Evolutionary conservation across 257 asterid species (phyloP), one percentile per base, ranked within the genome.

Genomic region (Nicotiana attenuata): DNA sequence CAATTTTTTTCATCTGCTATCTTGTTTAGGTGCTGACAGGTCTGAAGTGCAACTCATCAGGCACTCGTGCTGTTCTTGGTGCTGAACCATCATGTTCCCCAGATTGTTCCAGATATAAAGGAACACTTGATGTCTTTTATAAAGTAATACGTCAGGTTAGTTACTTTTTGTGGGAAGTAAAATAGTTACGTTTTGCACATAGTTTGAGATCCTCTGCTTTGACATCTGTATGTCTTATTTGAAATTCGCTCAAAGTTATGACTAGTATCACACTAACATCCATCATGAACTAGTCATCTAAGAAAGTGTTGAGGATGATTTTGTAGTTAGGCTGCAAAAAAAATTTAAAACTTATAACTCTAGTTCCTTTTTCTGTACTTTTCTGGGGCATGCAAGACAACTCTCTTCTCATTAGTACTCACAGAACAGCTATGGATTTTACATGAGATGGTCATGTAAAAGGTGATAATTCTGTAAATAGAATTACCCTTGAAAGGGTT

Each of bases 91-190:
- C 87, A 20, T 86, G 93, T 86, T 80, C 92, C 38, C 82, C 92
- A 13, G 92, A 90, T 45, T 85, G 89, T 85, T 80, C 84, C 55
- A 92, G 90, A n/a, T 94, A 93, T 83, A 91, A 87, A 85, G 93
- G 98, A 85, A 92, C 98, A 7, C 57, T 90, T 75, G 98, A 94
- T 89, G 93, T 94, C 63, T 86, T 94, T 56, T 83, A 83, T 85
- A 94, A 91, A 91, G 89, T 94, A 63, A 84, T 81, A 65, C 92
- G 88, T 14, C 93, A 94, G 97, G 98, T 94, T 84, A 61, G 97
- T 88, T 53, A 80, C 64, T 11, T 81, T 82, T 24, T 84, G 28
- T 61, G 63, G 55, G 60, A 45, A 79, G 33, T 47, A 61, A 35
- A 26, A 64, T 28, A 28, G 69, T 14, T 17, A 64, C 69, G 3